A percentile compares a stretch with the other conserved stretches of the same genome.
Evolutionary conservation across 352 stramenopile genomes (phyloP).

Genomic region (Phytopythium delawarense): DNA sequence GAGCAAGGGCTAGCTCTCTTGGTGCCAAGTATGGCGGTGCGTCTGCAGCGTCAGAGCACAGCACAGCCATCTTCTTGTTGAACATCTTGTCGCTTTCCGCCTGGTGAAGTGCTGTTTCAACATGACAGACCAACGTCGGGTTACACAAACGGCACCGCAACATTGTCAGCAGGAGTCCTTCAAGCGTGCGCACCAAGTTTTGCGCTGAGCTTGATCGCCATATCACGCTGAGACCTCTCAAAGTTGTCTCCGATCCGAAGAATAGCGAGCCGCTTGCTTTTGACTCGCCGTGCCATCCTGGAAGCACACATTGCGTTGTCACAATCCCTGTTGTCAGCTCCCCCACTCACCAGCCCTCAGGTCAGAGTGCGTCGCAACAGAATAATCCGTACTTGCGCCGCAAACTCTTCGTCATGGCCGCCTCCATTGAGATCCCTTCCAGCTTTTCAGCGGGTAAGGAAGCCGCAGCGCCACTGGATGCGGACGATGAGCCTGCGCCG

Average conservation of each 20-base stretch:
- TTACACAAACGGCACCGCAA: not conserved
- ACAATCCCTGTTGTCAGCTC: not conserved
- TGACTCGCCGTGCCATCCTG: constrained; percentile 60
- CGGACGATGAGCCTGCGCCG: not conserved
- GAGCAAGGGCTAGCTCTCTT: constrained; percentile 55
- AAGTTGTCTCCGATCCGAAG: constrained; percentile 45
- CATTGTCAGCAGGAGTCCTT: not conserved
- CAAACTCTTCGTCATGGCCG: constrained; percentile 46
- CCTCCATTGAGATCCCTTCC: constrained; percentile 53
- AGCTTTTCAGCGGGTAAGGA: constrained; percentile 2
- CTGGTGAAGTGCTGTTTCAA: constrained; percentile 40
- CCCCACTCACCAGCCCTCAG: not conserved
- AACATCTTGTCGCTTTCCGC: constrained; percentile 68
- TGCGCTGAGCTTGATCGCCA: constrained; percentile 47
- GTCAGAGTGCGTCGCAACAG: not conserved
- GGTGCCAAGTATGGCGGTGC: constrained; percentile 48
- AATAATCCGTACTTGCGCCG: constrained; percentile 38
- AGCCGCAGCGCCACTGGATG: not conserved
- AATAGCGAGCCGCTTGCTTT: constrained; percentile 39
- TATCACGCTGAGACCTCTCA: constrained; percentile 25
- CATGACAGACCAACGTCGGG: not conserved
- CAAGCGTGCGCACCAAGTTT: constrained; percentile 25
- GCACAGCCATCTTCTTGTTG: constrained; percentile 38
- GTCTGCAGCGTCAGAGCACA: constrained; percentile 46
- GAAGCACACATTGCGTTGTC: not conserved